Percentiles rank a stretch among this genome's conserved stretches.
Conservation (phyloP, 495 filamentous ascomycete genomes). For the Tuber indicum region DNA sequence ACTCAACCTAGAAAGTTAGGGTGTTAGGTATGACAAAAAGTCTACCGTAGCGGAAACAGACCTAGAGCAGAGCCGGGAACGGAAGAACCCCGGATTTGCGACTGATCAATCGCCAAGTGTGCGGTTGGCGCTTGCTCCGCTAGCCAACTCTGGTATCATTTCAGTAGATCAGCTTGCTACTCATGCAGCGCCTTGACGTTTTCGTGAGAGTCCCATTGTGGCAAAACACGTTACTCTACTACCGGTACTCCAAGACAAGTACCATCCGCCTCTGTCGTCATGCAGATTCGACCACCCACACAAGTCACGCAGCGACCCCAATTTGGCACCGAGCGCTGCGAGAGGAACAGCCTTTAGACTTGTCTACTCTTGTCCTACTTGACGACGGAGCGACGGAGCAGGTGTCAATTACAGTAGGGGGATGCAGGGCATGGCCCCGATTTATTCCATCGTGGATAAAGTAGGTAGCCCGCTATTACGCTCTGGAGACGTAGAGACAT, state of each 20-base stretch:
- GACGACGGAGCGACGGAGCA: background rate
- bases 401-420: background rate
- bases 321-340: slow-evolving; percentile 16
- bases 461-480: background rate
- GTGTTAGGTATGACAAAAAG: no score
- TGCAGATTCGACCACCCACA: background rate
- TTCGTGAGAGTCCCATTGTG: no score
- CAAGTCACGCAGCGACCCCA: background rate
- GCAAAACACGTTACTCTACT: no score
- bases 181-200: background rate
- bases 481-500: background rate
- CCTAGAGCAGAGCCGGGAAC: background rate
- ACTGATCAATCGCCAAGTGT: background rate
- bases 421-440: background rate
- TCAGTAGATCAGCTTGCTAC: background rate
- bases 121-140: background rate
- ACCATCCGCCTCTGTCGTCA: slow-evolving; percentile 10
- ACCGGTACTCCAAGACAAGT: no score
- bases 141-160: background rate
- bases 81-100: background rate
- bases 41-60: background rate
- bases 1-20: no score
- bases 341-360: background rate
- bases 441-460: background rate
- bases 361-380: background rate